Evolutionary conservation across 2,329 filamentous ascomycete genomes (phyloP), one percentile per base, ranked within the genome.

Genomic region (Aureobasidium sp.): DNA sequence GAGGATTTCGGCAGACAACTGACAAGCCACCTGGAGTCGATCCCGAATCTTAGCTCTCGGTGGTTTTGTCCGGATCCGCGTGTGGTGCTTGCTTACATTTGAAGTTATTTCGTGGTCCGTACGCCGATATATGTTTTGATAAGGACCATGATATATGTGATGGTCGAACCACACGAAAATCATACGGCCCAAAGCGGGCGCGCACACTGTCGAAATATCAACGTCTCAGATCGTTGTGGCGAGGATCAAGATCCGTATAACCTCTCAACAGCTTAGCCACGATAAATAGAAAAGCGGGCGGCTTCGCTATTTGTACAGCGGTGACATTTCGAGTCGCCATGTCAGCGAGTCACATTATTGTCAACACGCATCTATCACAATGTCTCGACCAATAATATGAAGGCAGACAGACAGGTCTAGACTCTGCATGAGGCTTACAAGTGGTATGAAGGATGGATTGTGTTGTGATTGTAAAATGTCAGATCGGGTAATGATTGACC

Each of bases 261-360:
- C 53, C 53, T 35, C 53, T 33, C 39, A 57, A 19, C 53, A 57
- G 53, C 37, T 57, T 57, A 57, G 40, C 53, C 53, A 44, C n/a
- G 39, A 42, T 54, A 42, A 35, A 45, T 57, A 35, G 17, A 45
- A 44, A 57, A 45, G 53, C 24, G 27, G 27, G 29, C 40, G 39
- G n/a, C 40, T 22, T 57, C 53, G 35, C 35, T 19, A 31, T 5
- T 9, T 48, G 45, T 31, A 39, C 27, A 9, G 40, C 27, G 37
- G 19, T 17, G 40, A 33, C 11, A 22, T 17, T 15, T 7, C 39
- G 17, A 45, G 24, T 15, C 35, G 33, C 17, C 27, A 2, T 35
- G 39, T 24, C 17, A 57, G 53, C 39, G 6, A 35, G 24, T 33
- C 14, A n/a, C 27, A 15, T 19, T 19, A 22, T 24, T 11, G 40